Evolutionary conservation across 345 rosid species (phyloP).

Genomic region (Camelina neglecta): DNA sequence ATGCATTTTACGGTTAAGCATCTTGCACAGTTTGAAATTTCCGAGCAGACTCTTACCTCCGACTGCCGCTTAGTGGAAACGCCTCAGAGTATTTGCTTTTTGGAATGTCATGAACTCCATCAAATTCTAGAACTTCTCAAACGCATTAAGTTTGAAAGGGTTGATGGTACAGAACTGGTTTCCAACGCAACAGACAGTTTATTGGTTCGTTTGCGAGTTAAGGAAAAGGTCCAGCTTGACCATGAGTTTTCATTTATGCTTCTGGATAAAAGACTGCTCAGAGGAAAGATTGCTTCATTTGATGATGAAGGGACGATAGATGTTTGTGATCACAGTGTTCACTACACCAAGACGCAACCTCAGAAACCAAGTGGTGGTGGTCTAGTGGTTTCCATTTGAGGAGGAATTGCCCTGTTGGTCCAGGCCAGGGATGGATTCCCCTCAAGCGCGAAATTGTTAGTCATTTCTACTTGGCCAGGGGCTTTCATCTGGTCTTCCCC

Average conservation of each 20-base stretch:
- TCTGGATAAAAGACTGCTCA: constrained; percentile 34
- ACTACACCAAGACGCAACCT: constrained; percentile 24
- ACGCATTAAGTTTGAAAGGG: constrained; percentile 18
- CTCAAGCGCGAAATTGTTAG: no score
- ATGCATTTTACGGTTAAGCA: not conserved
- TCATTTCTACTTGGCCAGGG: no score
- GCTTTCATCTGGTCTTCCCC: no score
- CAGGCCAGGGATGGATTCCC: no score
- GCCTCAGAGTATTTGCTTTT: constrained; percentile 38
- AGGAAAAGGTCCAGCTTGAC: constrained; percentile 37
- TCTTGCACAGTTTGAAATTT: constrained; percentile 20
- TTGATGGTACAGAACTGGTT: constrained; percentile 31
- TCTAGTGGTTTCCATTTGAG: no score
- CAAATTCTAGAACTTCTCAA: constrained; percentile 12
- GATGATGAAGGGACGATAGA: constrained; percentile 37
- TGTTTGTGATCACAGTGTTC: constrained; percentile 6
- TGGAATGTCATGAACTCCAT: constrained; percentile 20
- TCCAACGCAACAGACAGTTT: constrained; percentile 30
- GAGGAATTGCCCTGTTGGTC: no score
- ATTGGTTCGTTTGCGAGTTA: constrained; percentile 17
- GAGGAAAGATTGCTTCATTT: constrained; percentile 15
- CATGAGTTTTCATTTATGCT: constrained; percentile 28
- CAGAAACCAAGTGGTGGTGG: no score
- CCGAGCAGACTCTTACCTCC: constrained; percentile 2
- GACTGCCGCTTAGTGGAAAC: constrained; percentile 16